Conservation (phyloP, 1,284 basidiomycete species). For the Wallemia ichthyophaga region DNA sequence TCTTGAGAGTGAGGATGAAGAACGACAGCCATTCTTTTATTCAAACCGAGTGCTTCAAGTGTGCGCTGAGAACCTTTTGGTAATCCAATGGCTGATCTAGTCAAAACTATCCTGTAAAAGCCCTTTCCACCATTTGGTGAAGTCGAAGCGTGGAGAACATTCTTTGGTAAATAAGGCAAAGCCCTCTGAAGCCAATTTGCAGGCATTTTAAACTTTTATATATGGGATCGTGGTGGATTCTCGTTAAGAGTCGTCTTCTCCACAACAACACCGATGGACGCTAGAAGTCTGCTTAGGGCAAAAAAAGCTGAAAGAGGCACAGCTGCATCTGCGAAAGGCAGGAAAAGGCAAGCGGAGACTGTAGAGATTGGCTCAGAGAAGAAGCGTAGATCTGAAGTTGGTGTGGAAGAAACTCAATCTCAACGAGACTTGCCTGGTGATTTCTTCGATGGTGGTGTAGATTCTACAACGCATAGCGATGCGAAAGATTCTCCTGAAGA, state of each 20-base stretch:
- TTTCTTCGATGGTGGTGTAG: background rate
- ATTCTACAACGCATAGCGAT: too few species aligned
- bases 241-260: background rate
- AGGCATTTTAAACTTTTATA: background rate
- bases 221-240: background rate
- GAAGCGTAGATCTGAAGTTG: background rate
- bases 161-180: background rate
- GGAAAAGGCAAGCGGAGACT: background rate
- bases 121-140: background rate
- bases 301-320: background rate
- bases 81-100: conserved; percentile 49
- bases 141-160: background rate
- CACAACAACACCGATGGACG: background rate
- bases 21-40: conserved; percentile 47
- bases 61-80: conserved; percentile 38
- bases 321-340: background rate
- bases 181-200: background rate
- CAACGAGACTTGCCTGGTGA: background rate
- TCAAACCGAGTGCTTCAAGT: conserved; percentile 40
- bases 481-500: too few species aligned
- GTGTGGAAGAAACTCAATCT: too few species aligned
- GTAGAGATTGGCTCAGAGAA: background rate
- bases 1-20: conserved; percentile 40
- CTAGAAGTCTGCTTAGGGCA: background rate
- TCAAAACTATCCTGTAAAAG: conserved; percentile 44